A percentile compares a stretch with the other conserved stretches of the same genome.
These are phyloP conservation scores for Phytopythium ostracodes DNA, from an alignment of 352 stramenopile species.

Conservation along the genomic window DNA sequence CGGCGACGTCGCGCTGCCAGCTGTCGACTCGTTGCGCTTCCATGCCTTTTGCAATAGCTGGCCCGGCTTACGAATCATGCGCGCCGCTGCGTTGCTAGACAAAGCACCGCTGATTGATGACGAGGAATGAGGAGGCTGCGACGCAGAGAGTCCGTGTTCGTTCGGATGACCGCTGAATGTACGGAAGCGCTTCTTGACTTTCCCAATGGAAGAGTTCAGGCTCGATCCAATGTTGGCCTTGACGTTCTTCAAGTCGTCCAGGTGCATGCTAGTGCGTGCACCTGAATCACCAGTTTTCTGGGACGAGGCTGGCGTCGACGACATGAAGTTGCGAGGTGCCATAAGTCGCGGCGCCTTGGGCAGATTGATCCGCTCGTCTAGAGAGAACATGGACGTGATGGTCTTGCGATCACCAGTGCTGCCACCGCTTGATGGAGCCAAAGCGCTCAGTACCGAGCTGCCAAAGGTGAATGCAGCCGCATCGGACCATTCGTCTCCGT, in stretches of 20 bases:
- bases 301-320: not conserved
- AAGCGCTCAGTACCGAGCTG: conserved; percentile 20
- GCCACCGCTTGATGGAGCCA: conserved; percentile 5
- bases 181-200: conserved; percentile 68
- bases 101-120: conserved; percentile 18
- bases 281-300: conserved; percentile 24
- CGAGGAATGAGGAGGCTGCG: conserved; percentile 10
- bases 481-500: conserved; percentile 58
- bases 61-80: conserved; percentile 69
- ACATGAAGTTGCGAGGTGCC: conserved; percentile 37
- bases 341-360: conserved; percentile 49
- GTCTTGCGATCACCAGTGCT: conserved; percentile 29
- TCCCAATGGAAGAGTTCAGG: conserved; percentile 64
- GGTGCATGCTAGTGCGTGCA: conserved; percentile 25
- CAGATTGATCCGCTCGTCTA: conserved; percentile 61
- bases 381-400: conserved; percentile 47
- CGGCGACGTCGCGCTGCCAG: conserved; percentile 11
- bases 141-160: conserved; percentile 21
- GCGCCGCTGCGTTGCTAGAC: conserved; percentile 30
- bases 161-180: conserved; percentile 56
- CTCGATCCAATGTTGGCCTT: conserved; percentile 72
- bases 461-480: conserved; percentile 24
- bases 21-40: conserved; percentile 28
- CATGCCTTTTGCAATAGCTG: conserved; percentile 65
- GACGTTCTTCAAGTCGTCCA: conserved; percentile 73